Conservation (phyloP, 257 asterid genomes). For the Solanum gracilifrons region DNA sequence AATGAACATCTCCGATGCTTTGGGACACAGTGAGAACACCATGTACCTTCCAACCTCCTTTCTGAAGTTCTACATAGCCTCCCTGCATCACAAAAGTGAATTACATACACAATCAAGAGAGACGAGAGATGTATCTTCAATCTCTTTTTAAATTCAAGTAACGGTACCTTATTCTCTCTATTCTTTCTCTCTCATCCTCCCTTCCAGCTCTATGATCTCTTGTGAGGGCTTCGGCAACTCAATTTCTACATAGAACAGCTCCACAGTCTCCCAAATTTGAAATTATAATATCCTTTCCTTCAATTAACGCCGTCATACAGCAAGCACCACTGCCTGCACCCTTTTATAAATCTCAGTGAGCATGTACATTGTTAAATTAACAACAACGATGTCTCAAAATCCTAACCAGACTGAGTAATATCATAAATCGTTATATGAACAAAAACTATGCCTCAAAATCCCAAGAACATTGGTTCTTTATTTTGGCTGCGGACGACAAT, state of each 20-base stretch:
- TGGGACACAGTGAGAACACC: constrained; percentile 72
- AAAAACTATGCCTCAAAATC: no score
- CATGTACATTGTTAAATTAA: background rate
- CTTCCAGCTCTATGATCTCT: constrained; percentile 62
- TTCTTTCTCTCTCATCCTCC: constrained; percentile 61
- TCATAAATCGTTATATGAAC: background rate
- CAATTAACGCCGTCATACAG: constrained; percentile 71
- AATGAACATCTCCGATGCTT: constrained; percentile 86
- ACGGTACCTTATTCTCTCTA: constrained; percentile 58
- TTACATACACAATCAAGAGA: background rate
- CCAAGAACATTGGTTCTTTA: no score
- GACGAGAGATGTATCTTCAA: background rate
- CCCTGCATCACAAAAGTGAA: constrained; percentile 28
- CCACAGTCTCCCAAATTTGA: constrained; percentile 76
- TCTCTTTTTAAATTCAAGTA: background rate
- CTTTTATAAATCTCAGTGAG: constrained; percentile 13
- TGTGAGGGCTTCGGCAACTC: constrained; percentile 61
- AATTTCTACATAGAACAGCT: constrained; percentile 42
- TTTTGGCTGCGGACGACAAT: no score
- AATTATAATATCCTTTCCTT: constrained; percentile 49
- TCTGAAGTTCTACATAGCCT: constrained; percentile 67
- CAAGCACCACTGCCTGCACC: constrained; percentile 70
- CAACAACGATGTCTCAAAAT: background rate
- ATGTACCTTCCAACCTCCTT: constrained; percentile 85
- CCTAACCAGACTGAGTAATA: background rate